Evolutionary conservation across 2,329 filamentous ascomycete species (phyloP), one percentile per base, ranked within the genome.

Genomic region (Blumeriella jaapii): DNA sequence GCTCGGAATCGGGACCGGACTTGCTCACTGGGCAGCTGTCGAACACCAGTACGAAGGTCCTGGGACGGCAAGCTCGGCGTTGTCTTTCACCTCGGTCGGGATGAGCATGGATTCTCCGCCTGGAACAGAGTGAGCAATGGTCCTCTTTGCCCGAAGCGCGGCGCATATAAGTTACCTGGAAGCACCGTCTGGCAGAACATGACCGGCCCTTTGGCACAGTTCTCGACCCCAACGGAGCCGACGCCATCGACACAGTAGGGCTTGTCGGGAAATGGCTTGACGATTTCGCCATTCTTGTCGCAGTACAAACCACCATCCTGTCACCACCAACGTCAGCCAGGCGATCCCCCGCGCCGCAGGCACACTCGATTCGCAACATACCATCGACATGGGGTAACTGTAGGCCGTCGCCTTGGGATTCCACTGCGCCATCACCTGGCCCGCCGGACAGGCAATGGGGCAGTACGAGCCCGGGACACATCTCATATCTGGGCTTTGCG

Each of bases 41-140:
- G 61, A 59, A 47, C 66, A 72, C 82, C 81, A 87, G 59, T 87
- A 87, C 37, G 61, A 67, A 12, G 67, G 60, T 38, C 67, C 77
- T 6, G 82, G 82, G 22, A 87, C 80, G 31, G 82, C 80, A 36
- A 89, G 63, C 18, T 67, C 68, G n/a, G 65, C 63, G 15, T 52
- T 53, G 42, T 64, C 60, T 14, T 64, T 52, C 29, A 86, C 75
- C 43, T 75, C 58, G n/a, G 80, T 87, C 11, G 81, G 80, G 50
- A 86, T 86, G 47, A 86, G 64, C 81, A 87, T 87, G 41, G 78
- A 78, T 61, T 87, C 82, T 50, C 84, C 79, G 31, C 82, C 82
- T 12, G 82, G n/a, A n/a, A n/a, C n/a, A n/a, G n/a, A n/a, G n/a
- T n/a, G n/a, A n/a, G n/a, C n/a, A n/a, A n/a, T n/a, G n/a, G n/a